Evolutionary conservation across 225 moss, liverwort and hornwort species (phyloP), one percentile per base, ranked within the genome.

Genomic region (Lunularia cruciata): DNA sequence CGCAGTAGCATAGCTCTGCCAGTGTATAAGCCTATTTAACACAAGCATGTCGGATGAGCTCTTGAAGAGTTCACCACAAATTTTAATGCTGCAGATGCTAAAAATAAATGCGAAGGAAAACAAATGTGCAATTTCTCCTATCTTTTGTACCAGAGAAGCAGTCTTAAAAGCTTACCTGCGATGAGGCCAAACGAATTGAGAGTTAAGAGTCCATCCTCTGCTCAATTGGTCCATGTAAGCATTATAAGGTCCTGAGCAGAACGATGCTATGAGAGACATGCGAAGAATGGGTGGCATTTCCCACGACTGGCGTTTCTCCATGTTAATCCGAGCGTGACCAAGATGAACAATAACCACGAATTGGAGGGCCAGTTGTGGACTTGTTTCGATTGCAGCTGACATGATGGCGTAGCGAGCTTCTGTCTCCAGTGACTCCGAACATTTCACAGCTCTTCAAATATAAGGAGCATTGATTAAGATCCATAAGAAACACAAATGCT

Each of bases 1-100:
- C 57, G 31, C 14, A 57, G 33, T 3, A 57, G 33, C 19, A 57
- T 16, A 6, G 31, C 57, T 13, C 57, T 33, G 6, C 14, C 33
- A 18, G 57, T 57, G 57, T 57, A 57, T 5, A 57, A 32, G 15
- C 57, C 57, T 57, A 33, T 54, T 52, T 22, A 52, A 23, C 30
- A 32, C 30, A 11, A 13, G n/a, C n/a, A 10, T 3, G 3, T 25
- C 6, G 8, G 32, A 6, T 16, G 57, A 57, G 57, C 33, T 57
- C 9, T n/a, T n/a, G n/a, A n/a, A n/a, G n/a, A n/a, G n/a, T n/a
- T n/a, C n/a, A n/a, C n/a, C n/a, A n/a, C 8, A 18, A 1, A 18
- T 2, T 49, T 19, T 32, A 28, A 28, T 27, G 22, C 27, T 53
- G 8, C 15, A 54, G 28, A 28, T 23, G 54, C 11, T 3, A 10